Base-by-base conservation (phyloP, 179 eudicot species). In the Monotropa hypopitys region DNA sequence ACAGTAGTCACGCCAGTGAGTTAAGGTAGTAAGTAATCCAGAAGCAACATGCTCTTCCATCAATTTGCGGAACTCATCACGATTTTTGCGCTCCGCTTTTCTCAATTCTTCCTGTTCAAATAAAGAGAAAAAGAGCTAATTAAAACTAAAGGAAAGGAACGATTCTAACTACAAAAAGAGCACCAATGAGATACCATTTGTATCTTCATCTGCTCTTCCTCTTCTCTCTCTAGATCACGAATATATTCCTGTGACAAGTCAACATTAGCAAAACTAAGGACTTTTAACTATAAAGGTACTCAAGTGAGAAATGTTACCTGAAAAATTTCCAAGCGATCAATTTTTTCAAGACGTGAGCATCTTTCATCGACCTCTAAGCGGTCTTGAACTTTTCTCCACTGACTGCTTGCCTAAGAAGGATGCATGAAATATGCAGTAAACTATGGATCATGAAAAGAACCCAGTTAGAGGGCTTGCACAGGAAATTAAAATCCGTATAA, bases 351-450 rank as follows among this genome's bases (percentile, higher is more conserved):
- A 53, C 92, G 88, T 56, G 84, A 85, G 84, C 97, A 95, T 82
- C 98, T 89, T 81, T 90, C 94, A 88, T 95, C 99, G 79, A 79
- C 86, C 89, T 93, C 98, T 80, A 95, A 85, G 51, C 96, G 97
- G 57, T 95, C 92, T 84, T 95, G 97, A 73, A 95, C 97, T 91
- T 82, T 95, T 63, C 99, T 81, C 99, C 99, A 95, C 79, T 95
- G 97, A 83, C 97, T 95, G 80, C 88, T 91, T 75, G 98, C 97
- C 99, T 95, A 77, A 62, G 74, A 68, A 76, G 38, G 70, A 66
- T 32, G 78, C 53, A 54, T 33, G 76, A 78, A 47, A 67, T 54
- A 50, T 13, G 57, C 56, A 66, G 49, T 45, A 77, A 18, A 42
- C 42, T 68, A 69, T 62, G 30, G 40, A 66, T 33, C 57, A 43